Base-by-base conservation (phyloP, 805 yeast genomes). In the Metschnikowia henanensis region DNA sequence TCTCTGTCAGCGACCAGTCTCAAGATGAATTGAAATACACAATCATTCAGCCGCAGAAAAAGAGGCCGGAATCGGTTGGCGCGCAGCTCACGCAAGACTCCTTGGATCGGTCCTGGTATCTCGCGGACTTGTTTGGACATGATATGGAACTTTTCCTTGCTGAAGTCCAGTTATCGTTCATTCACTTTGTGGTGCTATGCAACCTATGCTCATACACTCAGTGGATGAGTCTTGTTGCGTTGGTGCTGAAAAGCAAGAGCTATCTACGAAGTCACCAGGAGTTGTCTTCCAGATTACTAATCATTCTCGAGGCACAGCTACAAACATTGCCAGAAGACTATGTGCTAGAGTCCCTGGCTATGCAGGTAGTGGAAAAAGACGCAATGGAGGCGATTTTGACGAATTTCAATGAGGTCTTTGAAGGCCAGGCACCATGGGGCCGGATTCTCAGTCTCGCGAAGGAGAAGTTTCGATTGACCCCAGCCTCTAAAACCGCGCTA, bases 151-250 rank as follows among this genome's bases (percentile, higher is more conserved):
- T 56, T 2, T 49, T 79, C 3, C 47, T 81, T 5, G 79, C 80
- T 2, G 89, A 85, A 53, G 55, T 81, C 6, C 80, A 81, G 50
- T 56, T 82, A 17, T 56, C 76, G 2, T 84, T 72, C 47, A 39
- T 81, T 1, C 64, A 75, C 43, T 66, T 75, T 33, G 53, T 80
- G 1, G 52, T 80, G 0, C 66, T 84, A 49, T 87, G 84, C 13
- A 86, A 84, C 58, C 76, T 77, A 54, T 77, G 86, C 16, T 79
- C 84, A 12, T 73, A 79, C 16, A 64, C 76, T 17, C 90, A 84
- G 51, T 85, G 91, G 91, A 69, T 76, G 41, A 68, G 66, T 16
- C 49, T 83, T 28, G 50, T 79, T 10, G 72, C 70, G 36, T 55
- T 84, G 9, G 21, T 76, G 3, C 64, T 72, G 48, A 60, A 65